These are phyloP conservation scores for Eruca vesicaria DNA, from an alignment of 441 rosid species.

Conservation along the genomic window DNA sequence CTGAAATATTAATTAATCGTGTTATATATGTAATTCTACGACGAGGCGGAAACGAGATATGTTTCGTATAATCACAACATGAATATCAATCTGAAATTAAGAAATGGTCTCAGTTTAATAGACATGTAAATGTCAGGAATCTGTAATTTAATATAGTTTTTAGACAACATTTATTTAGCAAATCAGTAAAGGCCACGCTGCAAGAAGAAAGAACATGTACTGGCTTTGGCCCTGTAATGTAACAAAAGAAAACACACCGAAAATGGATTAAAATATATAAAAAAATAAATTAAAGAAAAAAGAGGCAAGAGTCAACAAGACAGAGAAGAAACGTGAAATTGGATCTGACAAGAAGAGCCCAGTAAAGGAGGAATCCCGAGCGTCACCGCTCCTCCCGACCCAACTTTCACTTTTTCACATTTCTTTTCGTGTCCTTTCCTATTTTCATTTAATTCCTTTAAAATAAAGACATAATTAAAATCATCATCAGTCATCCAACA, in stretches of 20 bases:
- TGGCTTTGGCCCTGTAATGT: neutral
- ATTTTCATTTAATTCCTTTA: neutral
- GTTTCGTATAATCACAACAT: conserved; percentile 2
- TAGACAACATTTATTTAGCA: neutral
- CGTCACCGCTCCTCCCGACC: conserved; percentile 37
- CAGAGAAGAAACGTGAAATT: conserved; percentile 11
- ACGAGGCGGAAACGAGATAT: neutral
- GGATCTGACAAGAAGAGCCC: conserved; percentile 28
- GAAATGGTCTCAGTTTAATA: neutral
- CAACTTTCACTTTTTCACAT: conserved; percentile 30
- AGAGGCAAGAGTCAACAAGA: neutral
- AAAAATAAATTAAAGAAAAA: neutral
- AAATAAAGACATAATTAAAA: neutral
- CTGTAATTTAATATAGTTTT: neutral
- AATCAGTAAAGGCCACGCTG: neutral
- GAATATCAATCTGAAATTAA: neutral
- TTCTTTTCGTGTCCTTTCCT: conserved; percentile 25
- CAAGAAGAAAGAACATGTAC: neutral
- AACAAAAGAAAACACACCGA: neutral
- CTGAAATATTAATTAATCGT: neutral
- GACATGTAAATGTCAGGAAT: conserved; percentile 15
- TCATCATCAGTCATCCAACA: too few relatives aligned
- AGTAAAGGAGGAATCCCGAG: conserved; percentile 35
- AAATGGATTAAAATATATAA: neutral
- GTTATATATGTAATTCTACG: neutral